Evolutionary conservation across 2,329 filamentous ascomycete genomes (phyloP).

Genomic region (Lasiodiplodia citricola): DNA sequence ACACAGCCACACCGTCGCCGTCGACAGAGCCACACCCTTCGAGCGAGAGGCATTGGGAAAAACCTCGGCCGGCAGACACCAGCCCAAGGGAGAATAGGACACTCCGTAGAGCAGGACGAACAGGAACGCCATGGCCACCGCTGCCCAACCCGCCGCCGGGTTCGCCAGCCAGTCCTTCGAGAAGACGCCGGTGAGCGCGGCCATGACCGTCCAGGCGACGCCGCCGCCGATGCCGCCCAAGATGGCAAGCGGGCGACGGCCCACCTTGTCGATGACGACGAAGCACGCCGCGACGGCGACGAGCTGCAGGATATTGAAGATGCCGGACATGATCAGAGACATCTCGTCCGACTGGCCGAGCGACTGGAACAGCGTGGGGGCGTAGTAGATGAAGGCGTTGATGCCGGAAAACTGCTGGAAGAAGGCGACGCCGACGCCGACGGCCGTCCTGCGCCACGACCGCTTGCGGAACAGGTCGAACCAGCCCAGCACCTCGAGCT

Average conservation of each 20-base stretch:
- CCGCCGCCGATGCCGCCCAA: constrained; percentile 23
- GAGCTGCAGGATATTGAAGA: constrained; percentile 48
- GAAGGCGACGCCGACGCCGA: constrained; percentile 49
- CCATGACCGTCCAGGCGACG: constrained; percentile 56
- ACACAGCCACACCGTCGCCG: constrained; percentile 67
- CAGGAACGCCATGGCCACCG: constrained; percentile 44
- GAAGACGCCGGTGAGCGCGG: constrained; percentile 60
- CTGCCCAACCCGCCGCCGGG: constrained; percentile 58
- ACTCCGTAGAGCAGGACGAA: constrained; percentile 66
- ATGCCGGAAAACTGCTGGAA: constrained; percentile 49
- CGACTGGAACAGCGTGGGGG: constrained; percentile 50
- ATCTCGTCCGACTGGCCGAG: constrained; percentile 44
- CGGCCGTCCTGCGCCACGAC: constrained; percentile 49
- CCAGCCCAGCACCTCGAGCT: constrained; percentile 31
- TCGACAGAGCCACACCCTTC: constrained; percentile 61
- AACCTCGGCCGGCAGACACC: constrained; percentile 27
- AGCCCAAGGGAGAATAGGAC: constrained; percentile 39
- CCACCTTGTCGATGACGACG: constrained; percentile 31
- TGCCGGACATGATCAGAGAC: constrained; percentile 29
- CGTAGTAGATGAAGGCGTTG: constrained; percentile 53
- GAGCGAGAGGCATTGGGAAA: constrained; percentile 24
- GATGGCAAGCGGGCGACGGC: constrained; percentile 27
- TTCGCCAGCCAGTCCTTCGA: constrained; percentile 57
- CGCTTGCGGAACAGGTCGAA: constrained; percentile 52
- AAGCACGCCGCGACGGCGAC: constrained; percentile 26